phyloP scores from a whole-genome alignment of 1,284 basidiomycete genomes.

The Fomitopsis betulina region DNA sequence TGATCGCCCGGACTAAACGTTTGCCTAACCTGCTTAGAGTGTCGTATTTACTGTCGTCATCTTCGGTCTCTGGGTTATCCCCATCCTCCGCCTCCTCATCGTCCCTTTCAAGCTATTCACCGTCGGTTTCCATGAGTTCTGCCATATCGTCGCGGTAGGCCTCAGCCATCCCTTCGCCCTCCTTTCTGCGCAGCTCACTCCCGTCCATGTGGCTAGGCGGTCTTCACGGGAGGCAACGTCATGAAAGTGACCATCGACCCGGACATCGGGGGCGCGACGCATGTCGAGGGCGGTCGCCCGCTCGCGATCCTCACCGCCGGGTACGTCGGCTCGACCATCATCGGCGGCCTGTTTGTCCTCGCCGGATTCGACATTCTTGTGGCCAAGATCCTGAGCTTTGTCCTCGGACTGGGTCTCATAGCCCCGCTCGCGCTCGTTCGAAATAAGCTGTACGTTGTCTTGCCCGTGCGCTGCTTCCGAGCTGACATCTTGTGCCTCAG shows the following conservation, averaged over 20 bases:
- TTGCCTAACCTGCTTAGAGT: conserved; percentile 39
- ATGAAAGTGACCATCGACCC: conserved; percentile 78
- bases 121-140: conserved; percentile 83
- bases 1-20: conserved; percentile 4
- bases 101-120: conserved; percentile 80
- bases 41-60: conserved; percentile 77
- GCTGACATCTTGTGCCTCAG: conserved; percentile 30
- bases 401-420: conserved; percentile 70
- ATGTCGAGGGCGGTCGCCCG: conserved; percentile 70
- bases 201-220: conserved; percentile 43
- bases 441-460: conserved; percentile 65
- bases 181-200: neutral
- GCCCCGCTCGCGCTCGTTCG: conserved; percentile 74
- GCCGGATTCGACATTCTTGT: conserved; percentile 77
- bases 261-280: conserved; percentile 72
- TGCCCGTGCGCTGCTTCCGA: neutral
- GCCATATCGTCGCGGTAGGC: conserved; percentile 70
- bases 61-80: conserved; percentile 79
- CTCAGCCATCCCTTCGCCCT: neutral
- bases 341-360: conserved; percentile 75
- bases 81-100: conserved; percentile 67
- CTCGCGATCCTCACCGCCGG: conserved; percentile 67
- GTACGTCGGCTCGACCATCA: conserved; percentile 73
- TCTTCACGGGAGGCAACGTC: conserved; percentile 73
- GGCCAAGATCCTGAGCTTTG: conserved; percentile 78